Percentiles rank a stretch among this genome's conserved stretches.
These are phyloP conservation scores for Umbelopsis ramanniana DNA, from an alignment of 192 early-diverging fungal genomes.

Conservation along the genomic window DNA sequence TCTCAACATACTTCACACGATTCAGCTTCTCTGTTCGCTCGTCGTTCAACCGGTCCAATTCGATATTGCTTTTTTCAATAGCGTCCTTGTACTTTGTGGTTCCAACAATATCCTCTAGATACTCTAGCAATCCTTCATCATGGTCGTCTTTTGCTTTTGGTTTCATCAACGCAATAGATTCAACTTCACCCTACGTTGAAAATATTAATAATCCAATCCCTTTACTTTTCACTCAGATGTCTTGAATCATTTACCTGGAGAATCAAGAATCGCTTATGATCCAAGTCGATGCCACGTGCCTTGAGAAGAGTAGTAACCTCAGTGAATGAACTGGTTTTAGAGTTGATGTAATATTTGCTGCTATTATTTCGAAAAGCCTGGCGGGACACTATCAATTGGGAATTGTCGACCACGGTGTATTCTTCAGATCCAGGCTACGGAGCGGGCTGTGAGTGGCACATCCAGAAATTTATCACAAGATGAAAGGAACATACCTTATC, in stretches of 20 bases:
- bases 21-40: slow-evolving; percentile 79
- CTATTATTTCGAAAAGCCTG: slow-evolving; percentile 67
- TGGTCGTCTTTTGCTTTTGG: slow-evolving; percentile 88
- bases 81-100: slow-evolving; percentile 85
- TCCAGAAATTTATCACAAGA: neutral
- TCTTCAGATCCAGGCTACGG: slow-evolving; percentile 62
- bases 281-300: slow-evolving; percentile 89
- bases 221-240: neutral
- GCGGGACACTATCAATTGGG: slow-evolving; percentile 80
- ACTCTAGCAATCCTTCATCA: slow-evolving; percentile 97
- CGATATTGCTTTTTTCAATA: slow-evolving; percentile 73
- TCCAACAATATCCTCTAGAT: slow-evolving; percentile 98
- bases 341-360: slow-evolving; percentile 81
- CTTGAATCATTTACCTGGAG: slow-evolving; percentile 61
- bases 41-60: slow-evolving; percentile 79
- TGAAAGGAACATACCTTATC: slow-evolving; percentile 59
- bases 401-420: slow-evolving; percentile 65
- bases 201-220: neutral
- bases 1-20: slow-evolving; percentile 87
- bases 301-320: slow-evolving; percentile 87
- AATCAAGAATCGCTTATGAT: slow-evolving; percentile 98
- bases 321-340: slow-evolving; percentile 66
- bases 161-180: slow-evolving; percentile 98
- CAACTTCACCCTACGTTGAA: slow-evolving; percentile 87
- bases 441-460: neutral